Base-by-base conservation (phyloP, 148 eudicot species). In the Silene latifolia region DNA sequence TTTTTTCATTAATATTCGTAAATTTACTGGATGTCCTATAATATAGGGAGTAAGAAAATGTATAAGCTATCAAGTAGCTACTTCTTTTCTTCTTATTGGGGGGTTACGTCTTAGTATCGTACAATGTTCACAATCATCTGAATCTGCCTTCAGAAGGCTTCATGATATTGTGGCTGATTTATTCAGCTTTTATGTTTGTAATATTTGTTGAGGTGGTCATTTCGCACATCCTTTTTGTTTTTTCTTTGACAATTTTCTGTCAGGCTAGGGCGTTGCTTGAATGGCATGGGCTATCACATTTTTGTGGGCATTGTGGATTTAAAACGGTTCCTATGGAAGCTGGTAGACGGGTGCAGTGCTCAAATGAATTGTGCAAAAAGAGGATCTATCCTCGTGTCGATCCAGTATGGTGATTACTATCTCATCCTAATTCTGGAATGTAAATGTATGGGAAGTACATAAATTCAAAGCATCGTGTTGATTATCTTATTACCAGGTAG, bases 381-480 rank as follows among this genome's bases (percentile, higher is more conserved):
- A 87, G 96, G 75, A 75, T 89, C 46, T 95, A 95, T 67, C 98
- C 98, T 77, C 98, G 96, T 73, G 96, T 95, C 63, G 98, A 95
- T 81, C 98, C 97, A 54, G 98, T 94, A 85, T 64, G 89, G 67
- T 83, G 82, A 67, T 82, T 17, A 62, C 77, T 3, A n/a, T 29
- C 74, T 76, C 77, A 64, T 73, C 19, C n/a, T 56, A 17, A 46
- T 58, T 65, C 24, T 46, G 63, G 25, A 29, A 64, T 57, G 44
- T 27, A 20, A 68, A 23, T 71, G 35, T 20, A 72, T 3, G 35
- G 1, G 29, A 27, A 48, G 25, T 58, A 20, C 27, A 51, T 71
- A 62, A 69, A 73, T 67, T 60, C 77, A 62, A 68, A 13, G 18
- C 12, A 4, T 69, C 67, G 7, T 19, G 67, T 76, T 62, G 61